Conservation (phyloP, 257 asterid genomes). For the Hygrophila difformis region DNA sequence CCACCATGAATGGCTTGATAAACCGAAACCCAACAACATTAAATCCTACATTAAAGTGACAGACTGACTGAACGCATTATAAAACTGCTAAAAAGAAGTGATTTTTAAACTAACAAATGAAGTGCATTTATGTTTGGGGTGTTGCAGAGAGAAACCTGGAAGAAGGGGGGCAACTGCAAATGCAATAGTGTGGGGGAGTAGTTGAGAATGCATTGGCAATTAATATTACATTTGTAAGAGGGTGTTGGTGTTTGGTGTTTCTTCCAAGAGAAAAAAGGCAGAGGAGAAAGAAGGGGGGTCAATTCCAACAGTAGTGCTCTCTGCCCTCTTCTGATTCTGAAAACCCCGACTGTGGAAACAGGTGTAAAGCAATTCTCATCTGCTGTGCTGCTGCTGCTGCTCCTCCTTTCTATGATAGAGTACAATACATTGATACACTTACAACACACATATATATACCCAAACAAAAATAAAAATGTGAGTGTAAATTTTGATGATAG, state of each 20-base stretch:
- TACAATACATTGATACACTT: too few relatives aligned
- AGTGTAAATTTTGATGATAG: too few relatives aligned
- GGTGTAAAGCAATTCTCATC: constrained; percentile 24
- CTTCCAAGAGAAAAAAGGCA: constrained; percentile 16
- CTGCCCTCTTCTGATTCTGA: constrained; percentile 20
- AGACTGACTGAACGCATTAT: too few relatives aligned
- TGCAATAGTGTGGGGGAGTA: constrained; percentile 12
- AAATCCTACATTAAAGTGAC: not conserved
- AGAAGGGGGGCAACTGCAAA: too few relatives aligned
- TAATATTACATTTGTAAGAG: constrained; percentile 18
- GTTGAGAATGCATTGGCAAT: constrained; percentile 26
- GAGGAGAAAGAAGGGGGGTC: too few relatives aligned
- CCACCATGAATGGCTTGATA: constrained; percentile 17
- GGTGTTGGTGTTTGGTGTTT: too few relatives aligned
- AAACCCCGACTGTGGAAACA: constrained; percentile 22
- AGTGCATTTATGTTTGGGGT: constrained; percentile 2
- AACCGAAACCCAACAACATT: constrained; percentile 14
- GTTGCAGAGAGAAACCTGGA: constrained; percentile 20
- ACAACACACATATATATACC: too few relatives aligned
- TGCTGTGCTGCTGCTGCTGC: too few relatives aligned
- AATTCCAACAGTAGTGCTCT: constrained; percentile 24
- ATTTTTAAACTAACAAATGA: too few relatives aligned
- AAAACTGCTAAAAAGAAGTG: too few relatives aligned
- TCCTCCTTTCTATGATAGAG: too few relatives aligned
- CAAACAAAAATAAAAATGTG: too few relatives aligned